These are phyloP conservation scores for Phytopythium chamaehyphon DNA, from an alignment of 352 stramenopile genomes.

Conservation along the genomic window DNA sequence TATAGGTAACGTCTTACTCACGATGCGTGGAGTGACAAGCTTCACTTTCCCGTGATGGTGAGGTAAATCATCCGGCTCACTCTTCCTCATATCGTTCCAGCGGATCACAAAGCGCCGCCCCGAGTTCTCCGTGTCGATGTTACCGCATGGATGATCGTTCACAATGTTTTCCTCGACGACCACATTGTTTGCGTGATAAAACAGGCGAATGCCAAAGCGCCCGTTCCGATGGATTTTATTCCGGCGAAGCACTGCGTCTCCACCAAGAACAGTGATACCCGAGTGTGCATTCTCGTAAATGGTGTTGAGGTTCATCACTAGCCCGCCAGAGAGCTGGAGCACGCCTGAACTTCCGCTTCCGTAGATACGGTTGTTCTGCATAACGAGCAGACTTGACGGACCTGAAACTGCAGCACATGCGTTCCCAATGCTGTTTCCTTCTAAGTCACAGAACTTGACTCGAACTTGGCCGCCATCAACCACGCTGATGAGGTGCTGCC, in stretches of 20 bases:
- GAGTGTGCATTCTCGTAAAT: conserved; percentile 53
- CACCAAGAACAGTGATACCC: conserved; percentile 50
- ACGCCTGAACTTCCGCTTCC: conserved; percentile 57
- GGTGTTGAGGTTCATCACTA: conserved; percentile 58
- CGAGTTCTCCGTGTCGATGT: conserved; percentile 72
- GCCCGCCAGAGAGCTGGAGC: conserved; percentile 41
- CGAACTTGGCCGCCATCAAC: conserved; percentile 35
- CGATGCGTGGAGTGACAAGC: conserved; percentile 35
- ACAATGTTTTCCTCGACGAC: conserved; percentile 77
- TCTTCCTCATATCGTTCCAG: conserved; percentile 71
- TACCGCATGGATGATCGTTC: conserved; percentile 57
- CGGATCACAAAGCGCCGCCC: conserved; percentile 73
- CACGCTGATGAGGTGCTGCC: conserved; percentile 62
- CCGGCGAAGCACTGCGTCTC: conserved; percentile 50
- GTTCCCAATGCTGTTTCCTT: conserved; percentile 58
- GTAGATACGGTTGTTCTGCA: conserved; percentile 60
- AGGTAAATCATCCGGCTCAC: conserved; percentile 44
- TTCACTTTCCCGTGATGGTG: conserved; percentile 47
- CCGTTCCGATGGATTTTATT: conserved; percentile 66
- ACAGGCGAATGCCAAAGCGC: conserved; percentile 65
- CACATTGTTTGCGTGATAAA: conserved; percentile 66
- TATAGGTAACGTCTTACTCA: conserved; percentile 13
- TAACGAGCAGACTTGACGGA: conserved; percentile 28
- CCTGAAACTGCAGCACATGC: conserved; percentile 61
- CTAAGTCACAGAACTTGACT: conserved; percentile 66